Base-by-base conservation (phyloP, 306 rosid species). In the Begonia peltatifolia region DNA sequence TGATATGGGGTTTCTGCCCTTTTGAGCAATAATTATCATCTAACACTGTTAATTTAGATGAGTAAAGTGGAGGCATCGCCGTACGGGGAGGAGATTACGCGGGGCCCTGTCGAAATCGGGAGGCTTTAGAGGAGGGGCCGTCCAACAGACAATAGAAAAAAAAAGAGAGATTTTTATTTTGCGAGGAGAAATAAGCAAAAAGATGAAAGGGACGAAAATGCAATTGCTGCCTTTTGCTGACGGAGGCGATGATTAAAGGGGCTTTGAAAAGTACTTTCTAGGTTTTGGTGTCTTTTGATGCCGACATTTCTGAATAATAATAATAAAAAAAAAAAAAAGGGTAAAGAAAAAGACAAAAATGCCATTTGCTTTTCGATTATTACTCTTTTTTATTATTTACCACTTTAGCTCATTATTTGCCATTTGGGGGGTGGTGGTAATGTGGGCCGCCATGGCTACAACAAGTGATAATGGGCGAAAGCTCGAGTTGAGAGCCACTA, bases 211-310 rank as follows among this genome's bases (percentile, higher is more conserved):
- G 64, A 50, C 56, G 22, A n/a, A 1, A 60, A 9, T 60, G 5
- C 64, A 56, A 46, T 14, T 25, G 52, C 17, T 46, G 14, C 41
- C 10, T 13, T 43, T 48, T 14, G 11, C 46, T 42, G 20, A 11
- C 41, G 47, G 48, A 59, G 41, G 55, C 41, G 16, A 59, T 59
- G 55, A 59, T 59, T 59, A 59, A 59, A 50, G 63, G 23, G 41
- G 47, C 6, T 58, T 50, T 4, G 25, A 58, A 59, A 59, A 49
- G 55, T 49, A 59, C 63, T 59, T 59, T 50, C 14, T 9, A 6
- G 64, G 17, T 60, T 52, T 60, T 48, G 64, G 64, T 60, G 56
- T 48, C 63, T 59, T 60, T 60, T 60, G 64, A 60, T 48, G 63
- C 55, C 55, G 41, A 59, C 56, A 50, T 50, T n/a, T 15, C 22